These are phyloP conservation scores for Tephrocybe sp. DNA, from an alignment of 768 basidiomycete genomes.

Conservation along the genomic window DNA sequence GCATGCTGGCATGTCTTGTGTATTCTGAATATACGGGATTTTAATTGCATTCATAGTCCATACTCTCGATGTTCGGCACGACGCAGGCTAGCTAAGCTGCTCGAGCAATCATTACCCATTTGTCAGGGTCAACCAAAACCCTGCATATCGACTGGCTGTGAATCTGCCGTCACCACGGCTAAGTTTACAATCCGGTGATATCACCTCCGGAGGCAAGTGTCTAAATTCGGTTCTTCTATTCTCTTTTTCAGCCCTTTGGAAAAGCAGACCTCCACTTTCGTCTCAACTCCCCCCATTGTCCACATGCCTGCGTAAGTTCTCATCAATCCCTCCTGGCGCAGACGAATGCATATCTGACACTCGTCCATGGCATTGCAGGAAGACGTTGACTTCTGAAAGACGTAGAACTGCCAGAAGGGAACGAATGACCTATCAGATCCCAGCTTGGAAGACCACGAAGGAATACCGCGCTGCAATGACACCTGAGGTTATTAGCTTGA, in stretches of 20 bases:
- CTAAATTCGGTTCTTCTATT: constrained; percentile 7
- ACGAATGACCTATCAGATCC: neutral
- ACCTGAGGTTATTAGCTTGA: neutral
- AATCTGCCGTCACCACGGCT: constrained; percentile 1
- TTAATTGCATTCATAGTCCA: neutral
- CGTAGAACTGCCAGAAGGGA: neutral
- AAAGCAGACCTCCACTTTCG: constrained; percentile 8
- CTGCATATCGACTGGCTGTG: neutral
- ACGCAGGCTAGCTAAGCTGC: too few relatives aligned
- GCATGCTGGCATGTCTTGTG: too few relatives aligned
- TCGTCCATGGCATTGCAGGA: neutral
- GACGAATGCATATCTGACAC: neutral
- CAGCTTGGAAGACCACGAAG: neutral
- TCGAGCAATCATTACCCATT: too few relatives aligned
- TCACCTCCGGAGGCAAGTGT: constrained; percentile 6
- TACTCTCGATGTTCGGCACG: neutral
- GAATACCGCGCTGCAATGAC: neutral
- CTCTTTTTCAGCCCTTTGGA: constrained; percentile 6
- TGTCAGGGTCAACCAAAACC: neutral
- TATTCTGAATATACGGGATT: too few relatives aligned
- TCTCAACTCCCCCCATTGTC: constrained; percentile 3
- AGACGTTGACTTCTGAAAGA: neutral
- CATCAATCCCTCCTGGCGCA: too few relatives aligned
- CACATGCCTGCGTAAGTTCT: constrained; percentile 7
- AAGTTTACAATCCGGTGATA: constrained; percentile 11